phyloP scores from a whole-genome alignment of 2,329 filamentous ascomycete species.

The Cordyceps cicadae region DNA sequence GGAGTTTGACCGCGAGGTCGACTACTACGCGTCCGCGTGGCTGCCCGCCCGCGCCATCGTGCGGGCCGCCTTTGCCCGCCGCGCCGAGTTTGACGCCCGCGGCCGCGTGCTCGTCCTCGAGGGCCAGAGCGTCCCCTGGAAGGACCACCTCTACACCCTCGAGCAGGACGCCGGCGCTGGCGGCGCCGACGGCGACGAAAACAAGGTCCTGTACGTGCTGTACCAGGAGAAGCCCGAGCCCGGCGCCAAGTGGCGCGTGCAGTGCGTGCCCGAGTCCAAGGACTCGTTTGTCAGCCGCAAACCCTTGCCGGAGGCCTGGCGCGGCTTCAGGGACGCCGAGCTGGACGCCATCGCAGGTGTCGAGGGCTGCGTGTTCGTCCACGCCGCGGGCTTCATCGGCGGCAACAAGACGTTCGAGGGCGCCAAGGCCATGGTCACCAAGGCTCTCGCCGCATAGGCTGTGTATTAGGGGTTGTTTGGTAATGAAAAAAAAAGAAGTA shows the following conservation, averaged over 20 bases:
- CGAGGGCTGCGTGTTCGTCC: conserved; percentile 78
- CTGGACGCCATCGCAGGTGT: conserved; percentile 65
- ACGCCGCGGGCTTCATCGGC: conserved; percentile 92
- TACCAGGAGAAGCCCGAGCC: conserved; percentile 76
- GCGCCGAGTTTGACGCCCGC: conserved; percentile 58
- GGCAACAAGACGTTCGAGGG: conserved; percentile 90
- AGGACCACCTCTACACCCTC: conserved; percentile 86
- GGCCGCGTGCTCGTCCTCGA: conserved; percentile 78
- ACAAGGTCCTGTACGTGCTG: conserved; percentile 69
- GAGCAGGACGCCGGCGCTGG: too few relatives aligned
- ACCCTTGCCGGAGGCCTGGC: conserved; percentile 83
- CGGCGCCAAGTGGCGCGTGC: conserved; percentile 83
- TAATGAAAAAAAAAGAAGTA: neutral
- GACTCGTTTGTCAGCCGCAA: conserved; percentile 89
- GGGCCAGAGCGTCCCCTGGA: conserved; percentile 78
- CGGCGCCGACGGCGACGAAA: too few relatives aligned
- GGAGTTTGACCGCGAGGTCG: conserved; percentile 74
- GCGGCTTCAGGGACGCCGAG: conserved; percentile 79
- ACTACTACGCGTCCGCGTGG: conserved; percentile 70
- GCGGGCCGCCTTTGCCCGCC: conserved; percentile 62
- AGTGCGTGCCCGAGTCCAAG: conserved; percentile 77
- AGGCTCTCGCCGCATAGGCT: conserved; percentile 49
- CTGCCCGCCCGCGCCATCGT: conserved; percentile 79
- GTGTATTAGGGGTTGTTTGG: neutral
- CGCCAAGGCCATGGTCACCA: conserved; percentile 74